Percentiles rank a stretch among this genome's conserved stretches.
Evolutionary conservation across 176 grass and related monocot genomes (phyloP).

Genomic region (Zea luxurians): DNA sequence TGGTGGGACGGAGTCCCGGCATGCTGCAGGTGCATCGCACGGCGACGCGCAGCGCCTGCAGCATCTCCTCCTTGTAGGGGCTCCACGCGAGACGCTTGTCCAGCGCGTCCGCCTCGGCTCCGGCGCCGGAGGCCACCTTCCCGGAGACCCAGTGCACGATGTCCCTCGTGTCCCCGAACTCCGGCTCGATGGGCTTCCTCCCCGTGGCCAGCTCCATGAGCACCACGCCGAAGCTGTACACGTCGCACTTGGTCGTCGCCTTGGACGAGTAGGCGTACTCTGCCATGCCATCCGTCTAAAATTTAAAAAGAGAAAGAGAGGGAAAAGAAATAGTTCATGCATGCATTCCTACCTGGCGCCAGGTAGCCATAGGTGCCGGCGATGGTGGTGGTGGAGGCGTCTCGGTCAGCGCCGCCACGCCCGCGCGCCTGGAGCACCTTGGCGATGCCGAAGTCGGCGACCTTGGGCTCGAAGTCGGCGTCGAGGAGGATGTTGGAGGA

Average conservation of each 20-base stretch:
- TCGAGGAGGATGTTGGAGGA: slow-evolving; percentile 94
- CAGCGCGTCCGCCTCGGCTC: slow-evolving; percentile 50
- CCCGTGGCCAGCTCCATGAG: slow-evolving; percentile 84
- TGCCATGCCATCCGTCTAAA: neutral
- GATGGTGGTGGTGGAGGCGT: slow-evolving; percentile 67
- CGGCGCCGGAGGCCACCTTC: slow-evolving; percentile 57
- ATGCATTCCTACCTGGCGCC: slow-evolving; percentile 53
- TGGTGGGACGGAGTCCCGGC: slow-evolving; percentile 62
- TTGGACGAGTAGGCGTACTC: slow-evolving; percentile 95
- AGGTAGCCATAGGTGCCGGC: slow-evolving; percentile 91
- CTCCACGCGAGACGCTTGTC: slow-evolving; percentile 72
- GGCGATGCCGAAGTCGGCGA: slow-evolving; percentile 92
- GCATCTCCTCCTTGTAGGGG: slow-evolving; percentile 80
- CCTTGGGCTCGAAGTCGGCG: slow-evolving; percentile 86
- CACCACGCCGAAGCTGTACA: slow-evolving; percentile 83
- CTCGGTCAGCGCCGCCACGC: neutral
- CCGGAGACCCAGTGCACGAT: slow-evolving; percentile 83
- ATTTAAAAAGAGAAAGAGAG: neutral
- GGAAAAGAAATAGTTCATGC: too few relatives aligned
- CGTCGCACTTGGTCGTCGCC: slow-evolving; percentile 89
- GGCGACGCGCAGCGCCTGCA: slow-evolving; percentile 68
- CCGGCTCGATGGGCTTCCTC: slow-evolving; percentile 90
- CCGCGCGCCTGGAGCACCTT: slow-evolving; percentile 68
- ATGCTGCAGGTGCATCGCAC: slow-evolving; percentile 81
- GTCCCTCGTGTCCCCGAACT: slow-evolving; percentile 84